A percentile compares a stretch with the other conserved stretches of the same genome.
These are phyloP conservation scores for Barbarea vulgaris DNA, from an alignment of 345 rosid genomes.

Conservation along the genomic window DNA sequence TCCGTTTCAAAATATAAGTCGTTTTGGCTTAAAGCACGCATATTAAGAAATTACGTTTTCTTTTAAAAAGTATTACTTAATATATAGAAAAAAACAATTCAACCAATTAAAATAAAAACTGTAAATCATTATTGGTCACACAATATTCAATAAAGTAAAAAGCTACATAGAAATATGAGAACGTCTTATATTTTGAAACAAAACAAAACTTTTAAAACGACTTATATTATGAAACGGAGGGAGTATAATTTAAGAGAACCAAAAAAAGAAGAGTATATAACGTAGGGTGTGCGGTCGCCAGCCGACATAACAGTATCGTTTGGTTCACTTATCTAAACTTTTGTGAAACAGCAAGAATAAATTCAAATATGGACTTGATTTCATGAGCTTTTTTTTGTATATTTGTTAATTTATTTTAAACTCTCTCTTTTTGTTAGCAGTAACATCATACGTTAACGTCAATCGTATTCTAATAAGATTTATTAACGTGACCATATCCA, in stretches of 20 bases:
- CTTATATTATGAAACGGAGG: too few species aligned
- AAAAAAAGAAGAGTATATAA: neutral
- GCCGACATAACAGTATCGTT: slow-evolving; percentile 26
- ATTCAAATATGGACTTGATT: neutral
- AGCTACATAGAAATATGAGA: too few species aligned
- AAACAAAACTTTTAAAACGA: too few species aligned
- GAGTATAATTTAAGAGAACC: neutral
- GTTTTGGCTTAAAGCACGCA: too few species aligned
- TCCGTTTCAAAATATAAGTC: too few species aligned
- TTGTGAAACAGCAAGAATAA: neutral
- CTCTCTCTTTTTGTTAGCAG: slow-evolving; percentile 7
- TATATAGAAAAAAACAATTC: too few species aligned
- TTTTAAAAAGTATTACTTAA: too few species aligned
- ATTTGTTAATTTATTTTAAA: neutral
- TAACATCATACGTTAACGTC: slow-evolving; percentile 44
- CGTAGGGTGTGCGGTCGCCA: slow-evolving; percentile 5
- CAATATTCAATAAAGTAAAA: too few species aligned
- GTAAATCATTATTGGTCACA: too few species aligned
- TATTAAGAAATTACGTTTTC: too few species aligned
- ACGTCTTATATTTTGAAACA: too few species aligned
- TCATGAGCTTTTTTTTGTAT: neutral
- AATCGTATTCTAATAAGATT: slow-evolving; percentile 25
- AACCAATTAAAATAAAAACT: too few species aligned
- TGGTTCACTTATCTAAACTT: slow-evolving; percentile 12
- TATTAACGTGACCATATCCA: slow-evolving; percentile 32